Evolutionary conservation across 2,329 filamentous ascomycete species (phyloP).

Genomic region (Ascochyta fabae): DNA sequence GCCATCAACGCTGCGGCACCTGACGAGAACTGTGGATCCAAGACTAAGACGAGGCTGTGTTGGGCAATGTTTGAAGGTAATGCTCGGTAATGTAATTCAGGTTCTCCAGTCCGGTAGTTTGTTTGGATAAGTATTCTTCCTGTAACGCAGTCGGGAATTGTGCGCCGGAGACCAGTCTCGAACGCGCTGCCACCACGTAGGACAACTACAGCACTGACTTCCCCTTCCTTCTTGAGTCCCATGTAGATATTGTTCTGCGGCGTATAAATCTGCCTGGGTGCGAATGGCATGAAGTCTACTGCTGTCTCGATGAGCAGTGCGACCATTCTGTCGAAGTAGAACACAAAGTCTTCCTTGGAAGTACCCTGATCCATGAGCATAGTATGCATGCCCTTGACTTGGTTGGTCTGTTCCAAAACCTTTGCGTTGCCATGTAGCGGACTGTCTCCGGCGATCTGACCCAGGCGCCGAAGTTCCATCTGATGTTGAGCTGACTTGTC

Average conservation of each 20-base stretch:
- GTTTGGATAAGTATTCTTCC: constrained; percentile 92
- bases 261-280: constrained; percentile 69
- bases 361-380: constrained; percentile 84
- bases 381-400: constrained; percentile 87
- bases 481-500: constrained; percentile 87
- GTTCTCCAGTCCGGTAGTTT: constrained; percentile 73
- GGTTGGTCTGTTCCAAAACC: constrained; percentile 76
- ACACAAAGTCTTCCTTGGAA: constrained; percentile 87
- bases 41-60: constrained; percentile 81
- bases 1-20: constrained; percentile 90
- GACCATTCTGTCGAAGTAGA: constrained; percentile 92
- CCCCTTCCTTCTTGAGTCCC: constrained; percentile 73
- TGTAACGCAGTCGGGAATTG: constrained; percentile 90
- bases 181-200: constrained; percentile 88
- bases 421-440: constrained; percentile 78
- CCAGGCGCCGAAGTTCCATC: constrained; percentile 76
- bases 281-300: constrained; percentile 66
- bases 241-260: constrained; percentile 72
- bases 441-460: constrained; percentile 72
- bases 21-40: constrained; percentile 94
- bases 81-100: constrained; percentile 88
- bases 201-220: constrained; percentile 75
- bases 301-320: constrained; percentile 80
- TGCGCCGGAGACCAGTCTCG: constrained; percentile 84
- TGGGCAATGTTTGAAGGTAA: constrained; percentile 72